phyloP scores from a whole-genome alignment of 331 rosid genomes.

The Quercus lobata region DNA sequence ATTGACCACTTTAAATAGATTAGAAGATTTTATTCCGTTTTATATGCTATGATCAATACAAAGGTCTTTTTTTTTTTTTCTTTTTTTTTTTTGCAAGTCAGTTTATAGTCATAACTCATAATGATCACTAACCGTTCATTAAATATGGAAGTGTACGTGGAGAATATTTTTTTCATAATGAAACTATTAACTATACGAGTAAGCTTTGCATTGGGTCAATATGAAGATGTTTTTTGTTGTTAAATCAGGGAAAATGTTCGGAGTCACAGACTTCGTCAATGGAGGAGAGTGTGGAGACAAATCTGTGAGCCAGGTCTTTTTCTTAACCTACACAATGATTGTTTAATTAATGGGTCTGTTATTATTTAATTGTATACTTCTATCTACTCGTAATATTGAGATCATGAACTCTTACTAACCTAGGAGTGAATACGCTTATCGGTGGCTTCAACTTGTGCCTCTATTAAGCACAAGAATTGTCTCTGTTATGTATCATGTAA shows the following conservation, averaged over 20 bases:
- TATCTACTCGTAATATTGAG: not conserved
- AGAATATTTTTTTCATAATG: too few relatives aligned
- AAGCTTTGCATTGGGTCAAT: not conserved
- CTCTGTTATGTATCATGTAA: not conserved
- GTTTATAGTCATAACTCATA: too few relatives aligned
- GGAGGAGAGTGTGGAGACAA: slow-evolving; percentile 46
- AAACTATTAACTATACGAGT: not conserved
- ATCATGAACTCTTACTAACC: not conserved
- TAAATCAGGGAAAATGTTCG: slow-evolving; percentile 68
- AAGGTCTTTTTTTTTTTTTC: too few relatives aligned
- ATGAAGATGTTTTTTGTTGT: not conserved
- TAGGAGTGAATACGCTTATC: not conserved
- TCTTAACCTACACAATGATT: not conserved
- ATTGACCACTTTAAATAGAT: not conserved
- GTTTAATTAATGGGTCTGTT: not conserved
- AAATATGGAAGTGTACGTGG: too few relatives aligned
- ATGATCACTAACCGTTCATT: too few relatives aligned
- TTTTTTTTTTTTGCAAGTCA: too few relatives aligned
- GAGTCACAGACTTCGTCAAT: slow-evolving; percentile 66
- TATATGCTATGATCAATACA: too few relatives aligned
- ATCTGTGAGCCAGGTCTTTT: slow-evolving; percentile 67
- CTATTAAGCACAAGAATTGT: too few relatives aligned
- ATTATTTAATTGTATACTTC: not conserved
- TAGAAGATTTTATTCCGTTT: too few relatives aligned
- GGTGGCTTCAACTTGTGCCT: not conserved